Conservation (phyloP, 352 stramenopile species). For the Globisporangium paroecandrum region DNA sequence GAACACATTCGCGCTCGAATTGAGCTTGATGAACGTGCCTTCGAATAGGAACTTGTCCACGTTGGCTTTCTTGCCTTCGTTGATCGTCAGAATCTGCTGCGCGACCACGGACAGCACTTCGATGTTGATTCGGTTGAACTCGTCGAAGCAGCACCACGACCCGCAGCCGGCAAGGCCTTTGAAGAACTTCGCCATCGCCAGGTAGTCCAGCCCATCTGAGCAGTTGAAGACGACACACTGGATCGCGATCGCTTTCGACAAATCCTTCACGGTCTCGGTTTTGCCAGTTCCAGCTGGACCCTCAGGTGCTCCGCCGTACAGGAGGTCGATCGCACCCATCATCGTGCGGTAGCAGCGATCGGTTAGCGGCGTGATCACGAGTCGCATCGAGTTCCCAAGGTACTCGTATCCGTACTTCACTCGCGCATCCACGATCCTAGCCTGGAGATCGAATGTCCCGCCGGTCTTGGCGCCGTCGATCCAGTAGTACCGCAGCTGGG, state of each 20-base stretch:
- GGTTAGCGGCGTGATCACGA: constrained; percentile 94
- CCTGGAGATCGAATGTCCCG: constrained; percentile 68
- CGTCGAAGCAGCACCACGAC: constrained; percentile 93
- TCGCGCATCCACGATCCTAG: constrained; percentile 85
- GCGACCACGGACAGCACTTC: constrained; percentile 94
- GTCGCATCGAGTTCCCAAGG: constrained; percentile 89
- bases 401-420: constrained; percentile 91
- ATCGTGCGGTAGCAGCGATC: constrained; percentile 94
- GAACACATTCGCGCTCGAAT: constrained; percentile 90
- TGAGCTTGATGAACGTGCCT: constrained; percentile 91
- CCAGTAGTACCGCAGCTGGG: constrained; percentile 94
- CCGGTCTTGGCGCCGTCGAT: constrained; percentile 53
- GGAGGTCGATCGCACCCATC: constrained; percentile 91
- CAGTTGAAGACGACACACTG: constrained; percentile 96
- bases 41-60: constrained; percentile 93
- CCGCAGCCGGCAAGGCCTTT: constrained; percentile 91
- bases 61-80: constrained; percentile 87
- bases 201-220: constrained; percentile 89
- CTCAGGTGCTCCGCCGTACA: constrained; percentile 92
- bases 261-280: constrained; percentile 94
- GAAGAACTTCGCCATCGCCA: constrained; percentile 96
- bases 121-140: constrained; percentile 96
- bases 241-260: constrained; percentile 93
- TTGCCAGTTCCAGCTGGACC: constrained; percentile 93
- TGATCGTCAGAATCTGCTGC: constrained; percentile 93